phyloP scores from a whole-genome alignment of 768 basidiomycete species.

The Kwoniella bestiolae region DNA sequence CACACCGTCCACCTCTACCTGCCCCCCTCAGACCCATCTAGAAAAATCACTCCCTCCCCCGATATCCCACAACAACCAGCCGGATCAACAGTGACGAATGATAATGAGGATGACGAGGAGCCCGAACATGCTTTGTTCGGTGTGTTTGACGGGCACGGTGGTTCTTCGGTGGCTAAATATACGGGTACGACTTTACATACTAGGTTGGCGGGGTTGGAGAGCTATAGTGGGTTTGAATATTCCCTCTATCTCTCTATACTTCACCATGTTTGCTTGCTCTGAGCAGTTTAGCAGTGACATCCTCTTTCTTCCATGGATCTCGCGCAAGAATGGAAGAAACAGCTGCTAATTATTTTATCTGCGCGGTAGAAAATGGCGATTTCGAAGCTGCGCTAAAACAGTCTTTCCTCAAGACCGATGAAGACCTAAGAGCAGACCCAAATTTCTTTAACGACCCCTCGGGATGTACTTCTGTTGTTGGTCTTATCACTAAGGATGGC shows the following conservation, averaged over 20 bases:
- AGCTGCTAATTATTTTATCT: not conserved
- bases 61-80: constrained; percentile 49
- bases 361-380: constrained; percentile 58
- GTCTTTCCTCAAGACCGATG: constrained; percentile 91
- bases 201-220: constrained; percentile 44
- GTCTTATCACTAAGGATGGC: constrained; percentile 74
- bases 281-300: too few relatives aligned
- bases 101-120: constrained; percentile 60
- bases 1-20: constrained; percentile 77
- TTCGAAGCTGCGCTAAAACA: constrained; percentile 80
- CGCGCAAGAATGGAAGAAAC: not conserved
- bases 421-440: constrained; percentile 84
- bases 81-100: constrained; percentile 57
- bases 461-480: constrained; percentile 93
- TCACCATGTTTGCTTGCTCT: too few relatives aligned
- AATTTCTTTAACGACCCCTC: constrained; percentile 87
- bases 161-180: constrained; percentile 62
- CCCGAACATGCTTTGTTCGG: constrained; percentile 76
- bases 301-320: too few relatives aligned
- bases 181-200: constrained; percentile 55
- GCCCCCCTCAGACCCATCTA: constrained; percentile 39
- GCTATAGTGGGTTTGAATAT: constrained; percentile 56
- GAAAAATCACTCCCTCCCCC: constrained; percentile 23
- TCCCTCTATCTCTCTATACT: too few relatives aligned
- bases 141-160: constrained; percentile 98